Conservation (phyloP, 257 asterid species). For the Solanum boliviense region DNA sequence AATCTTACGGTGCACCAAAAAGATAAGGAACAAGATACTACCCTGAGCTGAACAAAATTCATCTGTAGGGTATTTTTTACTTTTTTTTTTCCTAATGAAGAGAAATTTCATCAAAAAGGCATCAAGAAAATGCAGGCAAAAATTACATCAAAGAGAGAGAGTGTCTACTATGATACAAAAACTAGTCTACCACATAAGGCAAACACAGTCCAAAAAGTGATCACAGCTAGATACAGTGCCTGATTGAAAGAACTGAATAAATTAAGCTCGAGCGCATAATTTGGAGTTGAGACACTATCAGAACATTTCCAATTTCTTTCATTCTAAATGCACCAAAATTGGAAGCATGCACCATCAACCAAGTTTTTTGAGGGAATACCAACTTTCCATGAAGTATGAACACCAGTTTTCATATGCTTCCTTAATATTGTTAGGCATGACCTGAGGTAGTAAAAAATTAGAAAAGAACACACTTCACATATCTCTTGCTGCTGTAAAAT, state of each 20-base stretch:
- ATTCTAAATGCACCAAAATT: background rate
- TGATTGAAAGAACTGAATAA: background rate
- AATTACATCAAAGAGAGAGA: background rate
- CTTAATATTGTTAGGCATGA: background rate
- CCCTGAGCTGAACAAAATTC: background rate
- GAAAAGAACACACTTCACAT: background rate
- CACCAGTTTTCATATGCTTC: background rate
- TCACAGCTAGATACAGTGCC: background rate
- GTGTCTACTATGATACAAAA: background rate
- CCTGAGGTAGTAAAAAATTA: background rate
- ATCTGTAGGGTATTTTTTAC: background rate
- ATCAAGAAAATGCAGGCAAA: background rate
- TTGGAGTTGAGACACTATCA: background rate
- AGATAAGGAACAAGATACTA: background rate
- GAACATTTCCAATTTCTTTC: background rate
- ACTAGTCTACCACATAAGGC: background rate
- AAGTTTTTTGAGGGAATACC: background rate
- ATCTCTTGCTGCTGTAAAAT: background rate
- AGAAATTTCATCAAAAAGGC: background rate
- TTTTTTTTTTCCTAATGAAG: background rate
- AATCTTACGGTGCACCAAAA: background rate
- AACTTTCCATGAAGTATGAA: background rate
- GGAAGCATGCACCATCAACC: background rate
- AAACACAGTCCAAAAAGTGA: background rate
- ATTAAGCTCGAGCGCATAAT: background rate